Evolutionary conservation across 257 asterid species (phyloP), one percentile per base, ranked within the genome.

Genomic region (Voacanga thouarsii): DNA sequence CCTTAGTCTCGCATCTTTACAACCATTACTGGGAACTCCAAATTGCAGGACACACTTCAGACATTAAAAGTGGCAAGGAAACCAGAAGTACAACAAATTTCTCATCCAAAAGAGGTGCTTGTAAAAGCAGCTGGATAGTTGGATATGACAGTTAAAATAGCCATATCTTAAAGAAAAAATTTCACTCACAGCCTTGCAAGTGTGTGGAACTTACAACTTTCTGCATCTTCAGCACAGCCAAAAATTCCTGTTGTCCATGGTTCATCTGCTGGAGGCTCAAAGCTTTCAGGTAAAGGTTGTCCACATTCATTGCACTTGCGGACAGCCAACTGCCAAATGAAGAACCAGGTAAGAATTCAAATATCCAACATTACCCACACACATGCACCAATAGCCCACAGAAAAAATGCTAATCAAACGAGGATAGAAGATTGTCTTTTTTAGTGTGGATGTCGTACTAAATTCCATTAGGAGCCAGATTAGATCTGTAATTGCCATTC

Each of bases 281-380:
- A 93, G 87, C 98, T 96, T 87, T 96, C 99, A 39, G 99, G 98
- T 85, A 96, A 83, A 79, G 98, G 87, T 82, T 96, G 98, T 64
- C 98, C 98, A 84, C 99, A 96, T 80, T 93, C 98, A 71, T 88
- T 81, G 89, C 99, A 96, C 90, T 89, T 93, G 82, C 82, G 97
- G 75, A 83, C 96, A 82, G 79, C 76, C 88, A 93, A 80, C 99
- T 96, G 89, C 86, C 85, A 72, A 86, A 72, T 61, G 64, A 73
- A 78, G 71, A 82, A 80, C 14, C n/a, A 51, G 26, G 44, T 57
- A 76, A 77, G 67, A 72, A 65, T 59, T 60, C 47, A 70, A 28
- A 43, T 56, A 68, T 21, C 47, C 50, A 57, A 59, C 21, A 75
- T 43, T 14, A 67, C 39, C 71, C 15, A 59, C 16, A 57, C 14